Base-by-base conservation (phyloP, 768 basidiomycete genomes). In the Leccinum fibrillosum region DNA sequence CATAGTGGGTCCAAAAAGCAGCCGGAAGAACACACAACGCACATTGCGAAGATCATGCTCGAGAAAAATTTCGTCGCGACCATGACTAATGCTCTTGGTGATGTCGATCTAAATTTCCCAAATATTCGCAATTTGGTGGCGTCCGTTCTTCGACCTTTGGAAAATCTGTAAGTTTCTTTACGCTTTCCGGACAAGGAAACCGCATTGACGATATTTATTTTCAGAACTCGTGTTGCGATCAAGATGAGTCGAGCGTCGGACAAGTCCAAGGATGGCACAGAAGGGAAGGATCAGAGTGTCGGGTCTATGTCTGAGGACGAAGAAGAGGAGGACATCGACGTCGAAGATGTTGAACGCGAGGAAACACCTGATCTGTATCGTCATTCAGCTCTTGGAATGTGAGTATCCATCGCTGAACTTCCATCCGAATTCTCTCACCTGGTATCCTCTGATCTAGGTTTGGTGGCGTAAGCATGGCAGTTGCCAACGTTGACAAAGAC, bases 41-140 rank as follows among this genome's bases (percentile, higher is more conserved):
- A 97, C 60, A 82, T 98, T 53, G 94, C 96, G 21, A 98, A 98
- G 76, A 83, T 95, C 61, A 99, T 99, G 97, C 75, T 99, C 52
- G 97, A 99, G 79, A 98, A 98, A 78, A 92, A 92, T 68, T 95
- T 92, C 62, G 97, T 98, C 15, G 82, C 89, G 4, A 86, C 88
- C 1, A 77, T 99, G 35, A 98, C 97, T 0, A 88, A 79, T 45
- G 89, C 94, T 11, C 79, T 98, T 17, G 86, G 90, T 5, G 97
- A 99, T 54, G 86, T 96, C 44, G 97, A 99, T 68, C 82, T 98
- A 39, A 97, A 97, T 69, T 98, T 93, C 74, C 97, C 97, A 2
- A 87, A 94, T 64, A 85, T 97, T 60, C 86, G 90, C 52, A 82
- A 82, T 39, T 78, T 98, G 30, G 88, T 98, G n/a, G 86, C 88